Conservation (phyloP, 164 flowering plant genomes). For the Euptelea pleiosperma region DNA sequence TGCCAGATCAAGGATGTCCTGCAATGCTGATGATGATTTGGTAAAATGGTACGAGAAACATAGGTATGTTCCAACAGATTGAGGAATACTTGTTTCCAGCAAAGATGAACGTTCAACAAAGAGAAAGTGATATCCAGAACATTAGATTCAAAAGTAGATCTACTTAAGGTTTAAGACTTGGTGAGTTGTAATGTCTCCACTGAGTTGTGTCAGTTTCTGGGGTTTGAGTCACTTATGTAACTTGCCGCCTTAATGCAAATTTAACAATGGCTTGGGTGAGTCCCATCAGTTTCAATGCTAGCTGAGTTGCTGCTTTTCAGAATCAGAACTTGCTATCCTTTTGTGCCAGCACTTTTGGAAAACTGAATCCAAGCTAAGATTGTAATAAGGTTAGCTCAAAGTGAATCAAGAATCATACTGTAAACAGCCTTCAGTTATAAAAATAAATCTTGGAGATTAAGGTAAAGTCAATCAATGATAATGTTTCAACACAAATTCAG, state of each 20-base stretch:
- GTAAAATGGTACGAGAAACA: constrained; percentile 8
- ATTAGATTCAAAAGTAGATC: not conserved
- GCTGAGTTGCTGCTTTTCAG: not conserved
- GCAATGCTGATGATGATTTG: constrained; percentile 16
- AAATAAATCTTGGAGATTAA: too few relatives aligned
- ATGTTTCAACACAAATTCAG: too few relatives aligned
- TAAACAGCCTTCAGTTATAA: not conserved
- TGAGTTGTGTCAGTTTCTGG: not conserved
- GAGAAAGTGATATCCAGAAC: not conserved
- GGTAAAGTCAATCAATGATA: too few relatives aligned
- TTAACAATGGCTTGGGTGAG: not conserved
- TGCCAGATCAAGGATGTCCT: constrained; percentile 94
- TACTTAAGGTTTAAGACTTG: not conserved
- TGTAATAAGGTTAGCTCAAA: not conserved
- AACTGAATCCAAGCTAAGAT: not conserved
- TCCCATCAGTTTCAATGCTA: not conserved
- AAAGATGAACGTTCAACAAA: not conserved
- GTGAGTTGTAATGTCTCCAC: not conserved
- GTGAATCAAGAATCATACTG: not conserved
- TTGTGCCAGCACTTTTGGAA: not conserved
- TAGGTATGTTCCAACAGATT: not conserved
- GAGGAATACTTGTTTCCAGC: not conserved
- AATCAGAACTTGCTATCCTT: not conserved
- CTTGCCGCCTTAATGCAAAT: not conserved
- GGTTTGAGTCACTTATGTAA: too few relatives aligned